Evolutionary conservation across 805 yeast species (phyloP), one percentile per base, ranked within the genome.

Genomic region (Saturnispora bothae): DNA sequence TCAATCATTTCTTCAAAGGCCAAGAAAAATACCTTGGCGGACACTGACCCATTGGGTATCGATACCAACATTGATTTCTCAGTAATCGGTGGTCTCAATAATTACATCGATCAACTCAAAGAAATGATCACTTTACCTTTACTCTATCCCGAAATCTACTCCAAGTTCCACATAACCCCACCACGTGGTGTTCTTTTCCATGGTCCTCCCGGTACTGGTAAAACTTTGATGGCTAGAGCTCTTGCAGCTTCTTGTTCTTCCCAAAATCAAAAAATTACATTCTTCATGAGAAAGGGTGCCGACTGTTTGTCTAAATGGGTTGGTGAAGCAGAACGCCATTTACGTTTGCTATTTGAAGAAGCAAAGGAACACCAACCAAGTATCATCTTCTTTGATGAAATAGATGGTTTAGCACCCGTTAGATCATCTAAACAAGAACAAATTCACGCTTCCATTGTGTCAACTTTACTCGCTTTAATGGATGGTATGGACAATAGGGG

Each of bases 131-230:
- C 95, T 1, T 63, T 92, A 40, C 98, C 98, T 0, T 64, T 92
- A 46, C 61, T 88, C 39, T 92, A 92, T 49, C 98, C 98, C 1
- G 98, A 92, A 55, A 71, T 92, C 8, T 92, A 89, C 53, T 82
- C 85, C 47, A 77, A 78, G 54, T 92, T 92, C 52, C 78, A 77
- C 41, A 85, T 89, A 26, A 84, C 96, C 0, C 97, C 98, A 1
- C 98, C 98, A 15, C 67, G 98, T 47, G 98, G 98, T 44, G 98
- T 92, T 1, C 60, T 92, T 39, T 92, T 92, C 61, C 98, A 92
- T 59, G 98, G 98, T 33, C 98, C 98, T 4, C 98, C 98, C 3
- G 98, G 98, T 46, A 92, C 98, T 0, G 98, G 98, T 69, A 92
- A 92, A 56, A 92, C 98, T 0, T 69, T 92, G 37, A 85, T 92